Base-by-base conservation (phyloP, 805 yeast genomes). In the Zygotorulaspora chibaensis region DNA sequence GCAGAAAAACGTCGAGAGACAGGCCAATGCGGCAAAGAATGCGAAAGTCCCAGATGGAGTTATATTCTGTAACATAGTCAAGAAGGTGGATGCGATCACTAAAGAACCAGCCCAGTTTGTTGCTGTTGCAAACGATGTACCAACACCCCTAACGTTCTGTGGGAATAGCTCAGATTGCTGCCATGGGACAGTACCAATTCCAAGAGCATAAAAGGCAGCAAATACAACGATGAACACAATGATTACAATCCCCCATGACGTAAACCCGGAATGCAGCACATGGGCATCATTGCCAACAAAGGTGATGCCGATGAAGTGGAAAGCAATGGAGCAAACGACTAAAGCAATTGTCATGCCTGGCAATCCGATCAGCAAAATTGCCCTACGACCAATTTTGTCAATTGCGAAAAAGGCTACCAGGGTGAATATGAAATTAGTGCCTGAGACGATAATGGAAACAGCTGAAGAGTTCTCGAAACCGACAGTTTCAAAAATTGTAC, bases 141-240 rank as follows among this genome's bases (percentile, higher is more conserved):
- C 98, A 38, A 88, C 75, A 48, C 96, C 95, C 65, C 99, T 81
- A 28, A 91, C 96, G 51, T 81, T 79, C 74, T 90, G 96, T 29
- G 97, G 93, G 71, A 93, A 89, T 61, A 91, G 72, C 68, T 91
- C 99, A 46, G 91, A 84, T 63, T 93, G 97, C 63, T 91, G 96
- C 99, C 99, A 91, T 46, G 98, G 97, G 45, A 88, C 93, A 66
- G 91, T 90, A 69, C 99, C 99, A 55, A 90, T 87, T 55, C 98
- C 98, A 54, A 87, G 72, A 40, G 97, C 96, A 64, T 90, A 91
- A 43, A 84, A 81, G 2, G 96, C 96, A 38, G 90, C 96, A 62
- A 74, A 93, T 34, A 80, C 65, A 52, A 91, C 87, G 87, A 90
- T 89, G 43, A 88, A 82, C 31, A 89, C 74, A 52, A 93, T 84